These are phyloP conservation scores for Emmonsia crescens DNA, from an alignment of 2,329 filamentous ascomycete genomes.

Conservation along the genomic window DNA sequence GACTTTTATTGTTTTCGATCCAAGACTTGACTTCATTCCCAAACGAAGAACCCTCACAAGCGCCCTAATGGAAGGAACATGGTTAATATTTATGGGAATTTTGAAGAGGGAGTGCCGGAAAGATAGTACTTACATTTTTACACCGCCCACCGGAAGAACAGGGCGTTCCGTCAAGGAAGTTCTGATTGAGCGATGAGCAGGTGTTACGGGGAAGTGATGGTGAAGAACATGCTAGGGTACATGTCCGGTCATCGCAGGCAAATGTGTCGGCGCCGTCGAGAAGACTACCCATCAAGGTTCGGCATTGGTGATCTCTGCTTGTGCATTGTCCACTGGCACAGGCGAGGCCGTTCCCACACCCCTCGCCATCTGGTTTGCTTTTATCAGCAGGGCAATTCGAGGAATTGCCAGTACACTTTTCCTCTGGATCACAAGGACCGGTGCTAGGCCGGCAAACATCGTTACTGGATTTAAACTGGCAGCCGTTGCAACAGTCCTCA, in stretches of 20 bases:
- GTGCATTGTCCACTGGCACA: constrained; percentile 95
- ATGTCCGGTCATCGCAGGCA: constrained; percentile 64
- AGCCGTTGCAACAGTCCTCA: constrained; percentile 36
- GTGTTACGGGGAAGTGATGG: constrained; percentile 53
- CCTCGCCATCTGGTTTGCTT: constrained; percentile 56
- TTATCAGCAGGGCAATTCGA: constrained; percentile 65
- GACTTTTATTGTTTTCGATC: constrained; percentile 63
- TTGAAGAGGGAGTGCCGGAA: neutral
- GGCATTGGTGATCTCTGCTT: constrained; percentile 79
- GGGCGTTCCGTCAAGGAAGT: constrained; percentile 83
- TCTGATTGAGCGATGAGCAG: constrained; percentile 68
- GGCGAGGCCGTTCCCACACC: constrained; percentile 57
- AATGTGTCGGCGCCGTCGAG: constrained; percentile 65
- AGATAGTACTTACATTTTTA: constrained; percentile 44
- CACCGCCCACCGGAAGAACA: constrained; percentile 75
- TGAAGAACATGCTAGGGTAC: constrained; percentile 64
- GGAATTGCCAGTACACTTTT: constrained; percentile 64
- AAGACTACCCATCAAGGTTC: constrained; percentile 66
- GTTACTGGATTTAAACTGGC: constrained; percentile 40
- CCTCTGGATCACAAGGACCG: constrained; percentile 73
- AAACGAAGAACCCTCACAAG: constrained; percentile 60
- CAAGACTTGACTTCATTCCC: constrained; percentile 61
- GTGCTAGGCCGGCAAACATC: constrained; percentile 72
- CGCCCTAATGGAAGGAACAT: constrained; percentile 40
- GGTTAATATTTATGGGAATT: neutral